Evolutionary conservation across 1,284 basidiomycete species (phyloP), one percentile per base, ranked within the genome.

Genomic region (Heterobasidion occidentale): DNA sequence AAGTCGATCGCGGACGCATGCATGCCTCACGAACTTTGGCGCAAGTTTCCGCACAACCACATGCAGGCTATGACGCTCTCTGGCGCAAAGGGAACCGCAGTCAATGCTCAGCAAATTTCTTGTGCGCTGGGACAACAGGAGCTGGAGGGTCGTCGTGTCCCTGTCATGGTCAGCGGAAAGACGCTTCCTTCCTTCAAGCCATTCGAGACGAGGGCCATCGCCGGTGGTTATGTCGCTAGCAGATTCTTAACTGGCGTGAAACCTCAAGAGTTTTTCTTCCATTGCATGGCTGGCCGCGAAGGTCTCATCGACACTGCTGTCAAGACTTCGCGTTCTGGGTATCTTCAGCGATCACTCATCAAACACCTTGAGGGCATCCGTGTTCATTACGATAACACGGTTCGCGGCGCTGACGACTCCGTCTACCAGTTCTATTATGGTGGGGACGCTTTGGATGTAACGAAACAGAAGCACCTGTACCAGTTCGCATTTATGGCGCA

Each of bases 41-140:
- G 94, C 64, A 87, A 89, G 60, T 99, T 99, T 78, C 97, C 97
- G 34, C 86, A 94, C 70, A 99, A 99, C 74, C 90, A 99, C 82
- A 99, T 99, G 97, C 96, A 99, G 72, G 88, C 91, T 61, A 99
- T 99, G 97, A 98, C 96, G 5, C 84, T 93, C 56, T 98, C 97
- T 48, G 97, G 97, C 65, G 97, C 97, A 56, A 99, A 99, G 74
- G 97, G 97, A 59, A 96, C 92, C 62, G 89, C 92, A 35, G 96
- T 99, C 71, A 99, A 99, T 66, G 96, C 94, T 9, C 90, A 94
- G 60, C 95, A 98, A 69, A 99, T 99, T 66, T 98, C 97, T 44
- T 98, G 95, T 64, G 84, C 91, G 38, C 84, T 99, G 44, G 97
- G 97, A 54, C 95, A 98, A 72, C 97, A 99, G 72, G 95, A 98